Evolutionary conservation across 768 basidiomycete genomes (phyloP), one percentile per base, ranked within the genome.

Genomic region (Pilatotrama ljubarskyi): DNA sequence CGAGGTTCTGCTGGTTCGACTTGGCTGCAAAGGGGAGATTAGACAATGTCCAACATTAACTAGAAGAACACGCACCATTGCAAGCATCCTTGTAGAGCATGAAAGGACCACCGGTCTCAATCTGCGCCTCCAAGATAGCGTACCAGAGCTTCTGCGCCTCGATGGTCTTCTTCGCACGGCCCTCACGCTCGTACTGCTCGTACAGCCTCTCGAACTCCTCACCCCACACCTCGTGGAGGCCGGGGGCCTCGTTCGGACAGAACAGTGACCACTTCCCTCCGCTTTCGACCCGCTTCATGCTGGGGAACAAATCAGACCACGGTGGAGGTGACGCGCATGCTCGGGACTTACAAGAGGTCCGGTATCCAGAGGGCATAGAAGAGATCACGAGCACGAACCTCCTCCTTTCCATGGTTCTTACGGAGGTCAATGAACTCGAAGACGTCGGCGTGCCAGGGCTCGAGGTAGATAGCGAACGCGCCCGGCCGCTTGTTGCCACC

Each of bases 401-500:
- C 95, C 75, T 98, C 97, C 74, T 98, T 98, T 54, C 96, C 97
- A 67, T 98, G 96, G 74, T 99, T 99, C 85, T 98, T 98, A 69
- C 97, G 83, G 46, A 99, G 82, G 71, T 98, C 96, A 66, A 99
- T 83, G 80, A 99, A 98, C 59, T 97, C 95, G 68, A 98, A 97
- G 71, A 99, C 75, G 73, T 98, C 97, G 17, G 93, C 84, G 71
- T 99, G 97, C 97, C 97, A 99, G 14, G 97, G 97, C 77, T 99
- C 97, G 70, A 98, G 80, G 77, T 99, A 99, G 73, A 99, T 91
- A 17, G 97, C 92, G 67, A 99, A 98, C 1, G 97, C 97, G 61
- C 97, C 97, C 1, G 97, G 97, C 24, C 97, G 91, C 78, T 98
- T 98, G 83, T 98, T 98, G 25, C 97, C 97, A 51, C 97, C 96